phyloP scores from a whole-genome alignment of 208 protist species.

The Acanthamoeba sp. region DNA sequence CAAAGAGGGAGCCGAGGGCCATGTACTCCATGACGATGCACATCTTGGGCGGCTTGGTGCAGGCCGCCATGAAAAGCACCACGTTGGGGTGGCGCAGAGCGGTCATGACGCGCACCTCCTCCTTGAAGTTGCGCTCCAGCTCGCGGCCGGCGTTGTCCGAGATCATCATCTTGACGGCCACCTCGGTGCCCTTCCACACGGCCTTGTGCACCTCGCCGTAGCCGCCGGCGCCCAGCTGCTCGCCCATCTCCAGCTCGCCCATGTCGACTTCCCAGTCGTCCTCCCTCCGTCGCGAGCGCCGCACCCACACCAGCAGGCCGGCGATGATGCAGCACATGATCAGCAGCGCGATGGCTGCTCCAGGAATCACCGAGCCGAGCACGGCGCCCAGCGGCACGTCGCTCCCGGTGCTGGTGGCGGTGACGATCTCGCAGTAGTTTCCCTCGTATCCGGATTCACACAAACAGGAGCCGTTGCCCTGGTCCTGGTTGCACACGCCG shows the following conservation, averaged over 20 bases:
- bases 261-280: slow-evolving; percentile 1
- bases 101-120: slow-evolving; percentile 22
- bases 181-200: slow-evolving; percentile 30
- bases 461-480: neutral
- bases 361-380: neutral
- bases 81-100: slow-evolving; percentile 15
- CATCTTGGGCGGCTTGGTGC: slow-evolving; percentile 15
- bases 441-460: neutral
- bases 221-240: slow-evolving; percentile 22
- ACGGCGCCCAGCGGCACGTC: neutral
- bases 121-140: neutral
- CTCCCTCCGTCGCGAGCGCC: neutral
- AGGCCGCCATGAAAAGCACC: slow-evolving; percentile 33
- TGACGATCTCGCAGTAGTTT: neutral
- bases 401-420: neutral
- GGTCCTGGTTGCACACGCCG: neutral
- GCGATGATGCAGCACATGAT: neutral
- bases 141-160: neutral
- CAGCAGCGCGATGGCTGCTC: neutral
- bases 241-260: neutral
- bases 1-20: neutral
- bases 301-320: neutral
- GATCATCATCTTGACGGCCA: slow-evolving; percentile 56
- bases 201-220: slow-evolving; percentile 39
- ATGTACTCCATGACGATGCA: slow-evolving; percentile 40